Evolutionary conservation across 163 green algal species (phyloP), one percentile per base, ranked within the genome.

Genomic region (Chlorella variabilis): DNA sequence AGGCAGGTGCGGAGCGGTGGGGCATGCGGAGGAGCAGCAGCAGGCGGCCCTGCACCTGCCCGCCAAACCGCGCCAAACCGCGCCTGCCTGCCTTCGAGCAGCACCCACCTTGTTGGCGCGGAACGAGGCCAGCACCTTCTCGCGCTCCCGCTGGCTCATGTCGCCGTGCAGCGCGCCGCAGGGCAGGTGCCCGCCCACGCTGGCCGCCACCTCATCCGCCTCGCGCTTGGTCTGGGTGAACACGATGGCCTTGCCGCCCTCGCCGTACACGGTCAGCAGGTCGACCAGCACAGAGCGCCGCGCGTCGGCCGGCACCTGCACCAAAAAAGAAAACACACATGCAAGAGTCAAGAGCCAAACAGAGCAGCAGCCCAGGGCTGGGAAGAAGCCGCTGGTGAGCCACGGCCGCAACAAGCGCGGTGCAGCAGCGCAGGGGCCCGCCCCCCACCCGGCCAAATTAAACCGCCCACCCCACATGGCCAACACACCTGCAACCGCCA

Each of bases 181-280:
- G 21, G 90, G 80, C 56, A 96, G 78, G 45, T 91, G 90, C 61
- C 88, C 80, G 23, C 87, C 87, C 33, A 98, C 83, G 1, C 85
- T 86, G 20, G 90, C 91, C 33, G 92, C 89, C 13, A 99, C 91
- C 75, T 98, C 94, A 80, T 99, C 96, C 18, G 93, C 94, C 48
- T 96, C 92, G 6, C 91, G 83, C 94, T 99, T 99, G 76, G 97
- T 99, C 86, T 97, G 74, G 21, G 93, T 96, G 88, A 99, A 99
- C 27, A 98, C 93, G 56, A 99, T 99, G 78, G 93, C 87, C 89
- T 98, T 98, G 77, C 91, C 93, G 56, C 90, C 93, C 29, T 86
- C 87, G 36, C 82, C 93, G 67, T 98, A 90, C 11, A 98, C 91
- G 1, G 87, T 95, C 45, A 99, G 90, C 59, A 99, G 78, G 86